Percentiles rank a stretch among this genome's conserved stretches.
Conservation (phyloP, 208 protist species). For the Leishmania mexicana region DNA sequence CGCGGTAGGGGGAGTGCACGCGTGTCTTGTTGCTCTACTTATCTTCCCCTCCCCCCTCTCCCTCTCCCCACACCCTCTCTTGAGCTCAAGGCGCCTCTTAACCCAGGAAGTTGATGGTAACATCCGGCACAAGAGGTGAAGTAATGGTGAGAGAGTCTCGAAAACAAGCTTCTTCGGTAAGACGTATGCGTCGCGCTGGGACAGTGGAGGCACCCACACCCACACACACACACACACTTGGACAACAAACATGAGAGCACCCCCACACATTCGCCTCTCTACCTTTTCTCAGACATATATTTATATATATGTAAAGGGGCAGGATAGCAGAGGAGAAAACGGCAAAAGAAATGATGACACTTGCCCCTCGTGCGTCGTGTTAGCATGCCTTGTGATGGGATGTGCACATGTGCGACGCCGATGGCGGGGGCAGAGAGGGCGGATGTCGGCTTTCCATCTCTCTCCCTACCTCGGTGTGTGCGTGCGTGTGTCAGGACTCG, state of each 20-base stretch:
- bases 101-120: not conserved
- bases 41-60: not conserved
- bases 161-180: not conserved
- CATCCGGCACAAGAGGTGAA: not conserved
- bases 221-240: not conserved
- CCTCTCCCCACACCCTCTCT: not conserved
- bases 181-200: not conserved
- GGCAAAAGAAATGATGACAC: not conserved
- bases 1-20: not conserved
- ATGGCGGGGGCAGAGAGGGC: not conserved
- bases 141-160: not conserved
- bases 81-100: not conserved
- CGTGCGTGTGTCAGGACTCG: not conserved
- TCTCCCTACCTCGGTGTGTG: not conserved
- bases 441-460: not conserved
- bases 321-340: not conserved
- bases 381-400: not conserved
- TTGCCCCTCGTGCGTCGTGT: not conserved
- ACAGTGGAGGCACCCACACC: not conserved
- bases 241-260: not conserved
- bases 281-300: not conserved
- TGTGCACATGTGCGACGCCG: not conserved
- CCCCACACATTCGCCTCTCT: not conserved
- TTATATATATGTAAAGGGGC: too few species aligned
- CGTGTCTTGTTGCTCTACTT: not conserved